phyloP scores from a whole-genome alignment of 768 basidiomycete genomes.

The Amanita phalloides region DNA sequence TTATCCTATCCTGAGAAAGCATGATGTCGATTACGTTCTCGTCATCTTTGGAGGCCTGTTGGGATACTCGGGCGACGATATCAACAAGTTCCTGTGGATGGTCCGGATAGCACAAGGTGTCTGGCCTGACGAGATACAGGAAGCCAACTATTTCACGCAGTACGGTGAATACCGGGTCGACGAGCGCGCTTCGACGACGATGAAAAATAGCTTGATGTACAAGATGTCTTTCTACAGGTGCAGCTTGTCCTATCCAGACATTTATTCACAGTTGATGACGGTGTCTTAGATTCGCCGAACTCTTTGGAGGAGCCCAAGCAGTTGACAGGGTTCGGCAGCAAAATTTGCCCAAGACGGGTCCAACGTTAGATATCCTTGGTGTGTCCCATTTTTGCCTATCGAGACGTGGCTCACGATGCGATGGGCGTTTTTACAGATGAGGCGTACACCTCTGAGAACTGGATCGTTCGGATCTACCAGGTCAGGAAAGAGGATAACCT shows the following conservation, averaged over 20 bases:
- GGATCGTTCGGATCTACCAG: slow-evolving; percentile 96
- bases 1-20: slow-evolving; percentile 93
- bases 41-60: slow-evolving; percentile 95
- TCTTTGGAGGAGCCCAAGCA: slow-evolving; percentile 67
- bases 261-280: background rate
- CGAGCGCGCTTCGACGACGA: slow-evolving; percentile 69
- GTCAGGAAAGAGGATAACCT: slow-evolving; percentile 92
- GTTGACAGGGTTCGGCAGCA: slow-evolving; percentile 88
- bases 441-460: slow-evolving; percentile 98
- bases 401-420: background rate
- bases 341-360: slow-evolving; percentile 61
- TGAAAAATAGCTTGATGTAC: slow-evolving; percentile 98
- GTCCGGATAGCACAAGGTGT: slow-evolving; percentile 90
- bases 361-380: slow-evolving; percentile 86
- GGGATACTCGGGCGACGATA: slow-evolving; percentile 96
- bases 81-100: slow-evolving; percentile 99
- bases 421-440: slow-evolving; percentile 47
- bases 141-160: slow-evolving; percentile 87
- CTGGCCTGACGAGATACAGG: slow-evolving; percentile 97
- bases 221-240: slow-evolving; percentile 97
- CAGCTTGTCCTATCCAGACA: background rate
- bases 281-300: slow-evolving; percentile 60
- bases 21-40: slow-evolving; percentile 95
- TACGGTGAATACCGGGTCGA: slow-evolving; percentile 92
- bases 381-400: slow-evolving; percentile 15